Percentiles rank a stretch among this genome's conserved stretches.
These are phyloP conservation scores for Hemisphaericaspora xylofermentans DNA, from an alignment of 1,139 yeast species.

Conservation along the genomic window DNA sequence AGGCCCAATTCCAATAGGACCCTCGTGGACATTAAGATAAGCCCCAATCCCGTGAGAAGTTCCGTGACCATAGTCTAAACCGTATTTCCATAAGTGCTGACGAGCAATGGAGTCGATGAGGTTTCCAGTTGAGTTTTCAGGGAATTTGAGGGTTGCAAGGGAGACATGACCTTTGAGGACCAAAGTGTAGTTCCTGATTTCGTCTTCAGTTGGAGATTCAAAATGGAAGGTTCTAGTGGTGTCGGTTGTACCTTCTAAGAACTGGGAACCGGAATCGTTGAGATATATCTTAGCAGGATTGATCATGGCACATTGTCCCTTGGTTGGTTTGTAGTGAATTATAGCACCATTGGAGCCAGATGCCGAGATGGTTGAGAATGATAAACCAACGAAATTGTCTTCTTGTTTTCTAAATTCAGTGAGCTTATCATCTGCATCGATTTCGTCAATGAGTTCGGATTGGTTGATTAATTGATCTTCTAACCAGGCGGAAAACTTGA, in stretches of 20 bases:
- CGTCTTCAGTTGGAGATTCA: constrained; percentile 64
- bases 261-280: constrained; percentile 93
- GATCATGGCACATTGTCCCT: constrained; percentile 61
- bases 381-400: constrained; percentile 71
- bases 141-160: constrained; percentile 73
- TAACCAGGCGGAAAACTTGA: constrained; percentile 83
- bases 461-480: constrained; percentile 60
- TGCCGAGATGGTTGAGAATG: constrained; percentile 91
- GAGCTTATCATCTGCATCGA: constrained; percentile 67
- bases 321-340: constrained; percentile 77
- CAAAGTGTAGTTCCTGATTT: constrained; percentile 74
- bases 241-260: constrained; percentile 93
- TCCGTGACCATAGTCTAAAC: constrained; percentile 92
- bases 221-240: constrained; percentile 91
- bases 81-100: constrained; percentile 81
- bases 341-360: constrained; percentile 93
- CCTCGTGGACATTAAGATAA: constrained; percentile 91
- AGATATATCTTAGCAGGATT: constrained; percentile 78
- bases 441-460: constrained; percentile 68
- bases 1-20: constrained; percentile 90
- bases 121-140: constrained; percentile 83
- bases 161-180: constrained; percentile 93
- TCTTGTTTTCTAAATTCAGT: constrained; percentile 62
- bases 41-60: constrained; percentile 98
- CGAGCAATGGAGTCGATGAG: constrained; percentile 86